A percentile compares a stretch with the other conserved stretches of the same genome.
Evolutionary conservation across 345 rosid species (phyloP).

Genomic region (Eucalyptus lansdowneana): DNA sequence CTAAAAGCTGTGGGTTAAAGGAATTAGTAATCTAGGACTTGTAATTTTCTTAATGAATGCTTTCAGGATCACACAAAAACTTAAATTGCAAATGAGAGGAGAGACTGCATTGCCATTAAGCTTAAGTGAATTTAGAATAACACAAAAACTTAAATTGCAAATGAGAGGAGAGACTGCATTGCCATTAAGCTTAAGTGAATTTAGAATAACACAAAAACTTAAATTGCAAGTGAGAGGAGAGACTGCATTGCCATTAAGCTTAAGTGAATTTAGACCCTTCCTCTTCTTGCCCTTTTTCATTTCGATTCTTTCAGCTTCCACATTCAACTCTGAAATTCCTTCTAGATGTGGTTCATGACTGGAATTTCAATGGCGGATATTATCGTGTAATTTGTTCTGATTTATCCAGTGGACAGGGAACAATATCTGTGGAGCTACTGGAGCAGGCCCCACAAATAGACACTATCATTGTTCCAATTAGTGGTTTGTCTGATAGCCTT

Average conservation of each 20-base stretch:
- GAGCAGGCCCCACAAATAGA: slow-evolving; percentile 67
- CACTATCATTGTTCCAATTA: slow-evolving; percentile 70
- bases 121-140: neutral
- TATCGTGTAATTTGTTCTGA: neutral
- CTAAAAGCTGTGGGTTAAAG: neutral
- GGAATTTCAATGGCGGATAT: neutral
- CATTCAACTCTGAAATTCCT: neutral
- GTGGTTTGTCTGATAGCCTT: slow-evolving; percentile 31
- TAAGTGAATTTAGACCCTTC: neutral
- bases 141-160: neutral
- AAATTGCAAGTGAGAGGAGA: neutral
- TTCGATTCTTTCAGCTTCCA: neutral
- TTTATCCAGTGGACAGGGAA: slow-evolving; percentile 78
- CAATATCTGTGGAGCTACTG: slow-evolving; percentile 67
- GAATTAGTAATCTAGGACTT: neutral
- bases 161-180: neutral
- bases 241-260: neutral
- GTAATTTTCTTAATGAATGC: neutral
- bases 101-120: neutral
- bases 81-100: neutral
- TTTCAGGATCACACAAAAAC: neutral
- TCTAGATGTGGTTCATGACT: neutral
- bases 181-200: neutral
- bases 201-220: neutral
- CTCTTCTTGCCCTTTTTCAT: neutral